Evolutionary conservation across 768 basidiomycete genomes (phyloP).

Genomic region (Collybiopsis confluens): DNA sequence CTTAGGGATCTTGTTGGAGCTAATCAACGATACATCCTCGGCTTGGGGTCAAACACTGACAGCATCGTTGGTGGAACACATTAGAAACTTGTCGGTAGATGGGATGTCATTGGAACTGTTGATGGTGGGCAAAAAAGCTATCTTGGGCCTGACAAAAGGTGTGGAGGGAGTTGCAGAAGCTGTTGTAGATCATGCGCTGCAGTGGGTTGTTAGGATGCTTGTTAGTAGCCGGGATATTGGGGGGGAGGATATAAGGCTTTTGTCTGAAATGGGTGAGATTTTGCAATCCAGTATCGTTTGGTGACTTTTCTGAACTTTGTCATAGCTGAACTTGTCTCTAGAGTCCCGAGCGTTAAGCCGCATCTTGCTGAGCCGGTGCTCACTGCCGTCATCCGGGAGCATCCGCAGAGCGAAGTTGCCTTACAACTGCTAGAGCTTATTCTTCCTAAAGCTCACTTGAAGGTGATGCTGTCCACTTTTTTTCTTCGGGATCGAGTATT

Average conservation of each 20-base stretch:
- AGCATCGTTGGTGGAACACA: constrained; percentile 19
- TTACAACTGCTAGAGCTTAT: constrained; percentile 42
- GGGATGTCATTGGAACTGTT: constrained; percentile 26
- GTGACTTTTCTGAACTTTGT: constrained; percentile 8
- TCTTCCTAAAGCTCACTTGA: constrained; percentile 44
- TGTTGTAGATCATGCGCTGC: constrained; percentile 43
- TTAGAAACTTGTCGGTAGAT: constrained; percentile 22
- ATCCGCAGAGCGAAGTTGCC: constrained; percentile 38
- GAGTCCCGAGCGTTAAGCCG: constrained; percentile 35
- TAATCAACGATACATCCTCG: constrained; percentile 17
- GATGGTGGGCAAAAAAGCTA: constrained; percentile 20
- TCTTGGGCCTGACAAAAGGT: constrained; percentile 16
- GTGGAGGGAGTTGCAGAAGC: constrained; percentile 20
- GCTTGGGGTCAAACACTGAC: constrained; percentile 14
- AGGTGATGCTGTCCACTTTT: constrained; percentile 41
- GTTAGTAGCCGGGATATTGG: constrained; percentile 26
- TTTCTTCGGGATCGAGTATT: not conserved
- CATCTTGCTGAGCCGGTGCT: constrained; percentile 72
- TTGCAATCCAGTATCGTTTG: not conserved
- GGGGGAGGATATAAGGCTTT: constrained; percentile 10
- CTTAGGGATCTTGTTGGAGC: constrained; percentile 22
- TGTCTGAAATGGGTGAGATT: constrained; percentile 22
- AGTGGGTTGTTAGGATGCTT: constrained; percentile 49
- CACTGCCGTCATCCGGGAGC: constrained; percentile 55
- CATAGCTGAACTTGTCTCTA: constrained; percentile 27